Evolutionary conservation across 192 early-diverging fungal genomes (phyloP), one percentile per base, ranked within the genome.

Genomic region (Neocallimastix lanati): DNA sequence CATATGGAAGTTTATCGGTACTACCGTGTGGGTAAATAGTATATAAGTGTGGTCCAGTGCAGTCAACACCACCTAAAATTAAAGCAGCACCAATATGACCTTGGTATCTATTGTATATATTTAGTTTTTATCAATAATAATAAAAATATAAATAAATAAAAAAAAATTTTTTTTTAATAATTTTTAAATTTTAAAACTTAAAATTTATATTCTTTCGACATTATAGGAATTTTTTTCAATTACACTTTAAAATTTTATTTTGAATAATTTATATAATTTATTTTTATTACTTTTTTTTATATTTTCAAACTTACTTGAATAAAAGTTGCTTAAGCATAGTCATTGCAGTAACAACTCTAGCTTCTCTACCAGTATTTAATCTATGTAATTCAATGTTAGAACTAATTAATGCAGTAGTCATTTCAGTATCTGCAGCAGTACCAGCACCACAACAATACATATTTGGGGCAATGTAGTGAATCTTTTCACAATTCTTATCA

Each of bases 401-500:
- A 80, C 92, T 91, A 82, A 98, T 94, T 84, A 98, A 87, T 79
- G 88, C 89, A 35, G 96, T 99, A 11, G 96, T 96, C 83, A 94
- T 94, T 84, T 96, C 94, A 29, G 96, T 97, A 88, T 99, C 97
- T 28, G 97, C 97, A n/a, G 97, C 97, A 21, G 97, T 99, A 82
- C 97, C 96, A 29, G 96, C 97, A 79, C 97, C 96, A 83, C 95
- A 95, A 86, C 96, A 98, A 88, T 97, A 89, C 67, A 84, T 79
- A 86, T 99, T 99, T 81, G 96, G 96, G 58, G 96, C 94, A 76
- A 99, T 83, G 82, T 96, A 97, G 88, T 97, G 96, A 79, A 99
- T 96, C 89, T 99, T 99, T 87, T 94, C 91, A 86, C 96, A 98
- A 87, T 99, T 98, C 87, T 99, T 99, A 89, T 99, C 96, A 1